Conservation (phyloP, 352 stramenopile genomes). For the Phytophthora rubi region DNA sequence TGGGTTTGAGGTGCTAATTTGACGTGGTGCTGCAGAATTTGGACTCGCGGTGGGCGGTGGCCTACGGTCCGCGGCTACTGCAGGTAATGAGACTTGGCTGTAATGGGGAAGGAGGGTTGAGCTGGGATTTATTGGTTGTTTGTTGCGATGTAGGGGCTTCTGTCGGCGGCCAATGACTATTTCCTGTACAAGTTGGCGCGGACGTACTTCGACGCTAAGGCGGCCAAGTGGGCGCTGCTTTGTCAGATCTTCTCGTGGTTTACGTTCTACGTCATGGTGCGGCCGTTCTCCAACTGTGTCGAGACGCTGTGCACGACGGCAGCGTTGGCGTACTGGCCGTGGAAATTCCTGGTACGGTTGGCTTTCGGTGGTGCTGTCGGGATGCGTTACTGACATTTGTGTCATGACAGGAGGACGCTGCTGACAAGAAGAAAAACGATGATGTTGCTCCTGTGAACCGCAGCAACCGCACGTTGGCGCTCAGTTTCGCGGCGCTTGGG, state of each 20-base stretch:
- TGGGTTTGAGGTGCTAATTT: background rate
- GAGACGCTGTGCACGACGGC: slow-evolving; percentile 83
- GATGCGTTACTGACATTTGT: background rate
- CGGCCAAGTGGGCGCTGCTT: slow-evolving; percentile 75
- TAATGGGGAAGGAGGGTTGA: background rate
- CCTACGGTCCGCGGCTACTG: slow-evolving; percentile 76
- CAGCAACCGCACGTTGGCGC: slow-evolving; percentile 48
- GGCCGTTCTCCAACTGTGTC: slow-evolving; percentile 88
- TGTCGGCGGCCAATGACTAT: slow-evolving; percentile 76
- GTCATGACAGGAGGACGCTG: slow-evolving; percentile 25
- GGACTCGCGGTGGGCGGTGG: slow-evolving; percentile 84
- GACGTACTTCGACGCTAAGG: slow-evolving; percentile 68
- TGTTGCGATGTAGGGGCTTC: slow-evolving; percentile 42
- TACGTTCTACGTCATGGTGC: slow-evolving; percentile 85
- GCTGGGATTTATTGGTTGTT: background rate
- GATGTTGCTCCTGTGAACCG: slow-evolving; percentile 26
- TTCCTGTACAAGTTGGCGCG: slow-evolving; percentile 73
- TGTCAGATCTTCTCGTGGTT: slow-evolving; percentile 88
- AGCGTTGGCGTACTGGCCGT: slow-evolving; percentile 80
- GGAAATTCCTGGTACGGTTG: slow-evolving; percentile 60
- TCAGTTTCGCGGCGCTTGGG: slow-evolving; percentile 69
- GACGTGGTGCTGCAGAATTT: slow-evolving; percentile 48
- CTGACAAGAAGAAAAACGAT: slow-evolving; percentile 48
- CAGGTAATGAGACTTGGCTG: slow-evolving; percentile 41
- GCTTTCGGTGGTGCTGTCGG: background rate